A percentile compares a stretch with the other conserved stretches of the same genome.
Conservation (phyloP, 2,329 filamentous ascomycete species). For the Colletotrichum tofieldiae region DNA sequence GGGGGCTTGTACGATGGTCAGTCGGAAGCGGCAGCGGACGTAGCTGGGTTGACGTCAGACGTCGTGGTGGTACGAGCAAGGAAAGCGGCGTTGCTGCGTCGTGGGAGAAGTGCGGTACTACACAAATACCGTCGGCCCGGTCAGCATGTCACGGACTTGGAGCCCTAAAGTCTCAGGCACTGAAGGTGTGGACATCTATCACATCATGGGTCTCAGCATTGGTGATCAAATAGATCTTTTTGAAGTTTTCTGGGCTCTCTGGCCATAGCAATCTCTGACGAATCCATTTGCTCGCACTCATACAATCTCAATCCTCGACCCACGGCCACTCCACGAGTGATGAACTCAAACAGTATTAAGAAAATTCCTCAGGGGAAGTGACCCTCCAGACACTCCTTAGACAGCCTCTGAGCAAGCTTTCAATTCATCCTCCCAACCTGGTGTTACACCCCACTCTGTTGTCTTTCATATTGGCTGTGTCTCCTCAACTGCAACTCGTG, state of each 20-base stretch:
- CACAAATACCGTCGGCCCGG: conserved; percentile 13
- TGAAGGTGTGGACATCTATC: background rate
- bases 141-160: background rate
- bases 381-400: background rate
- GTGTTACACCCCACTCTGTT: background rate
- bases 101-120: background rate
- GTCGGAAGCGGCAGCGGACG: background rate
- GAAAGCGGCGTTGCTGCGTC: background rate
- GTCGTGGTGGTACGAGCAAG: background rate
- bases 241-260: conserved; percentile 11
- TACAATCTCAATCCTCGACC: conserved; percentile 6
- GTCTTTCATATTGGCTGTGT: background rate
- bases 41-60: background rate
- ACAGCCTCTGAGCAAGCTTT: background rate
- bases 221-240: conserved; percentile 36
- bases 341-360: conserved; percentile 24
- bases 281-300: background rate
- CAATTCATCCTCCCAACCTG: background rate
- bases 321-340: background rate
- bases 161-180: no score
- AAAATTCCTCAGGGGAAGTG: background rate
- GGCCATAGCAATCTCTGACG: background rate
- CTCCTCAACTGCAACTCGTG: background rate
- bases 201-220: background rate
- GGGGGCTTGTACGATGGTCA: background rate